Percentiles rank a stretch among this genome's conserved stretches.
These are phyloP conservation scores for Glarea lozoyensis DNA, from an alignment of 495 filamentous ascomycete genomes.

Conservation along the genomic window DNA sequence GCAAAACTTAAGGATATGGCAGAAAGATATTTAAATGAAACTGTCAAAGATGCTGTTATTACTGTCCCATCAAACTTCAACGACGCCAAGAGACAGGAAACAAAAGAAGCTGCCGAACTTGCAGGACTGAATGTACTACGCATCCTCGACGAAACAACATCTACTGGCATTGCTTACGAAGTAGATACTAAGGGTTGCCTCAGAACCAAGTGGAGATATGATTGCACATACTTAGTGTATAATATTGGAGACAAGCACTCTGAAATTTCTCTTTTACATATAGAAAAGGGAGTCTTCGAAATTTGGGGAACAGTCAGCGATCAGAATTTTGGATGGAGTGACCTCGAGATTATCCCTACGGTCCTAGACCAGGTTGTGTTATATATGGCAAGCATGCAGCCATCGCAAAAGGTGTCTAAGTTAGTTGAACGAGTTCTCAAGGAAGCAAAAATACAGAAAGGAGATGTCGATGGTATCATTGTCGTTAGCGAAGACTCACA, in stretches of 20 bases:
- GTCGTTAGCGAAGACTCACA: constrained; percentile 82
- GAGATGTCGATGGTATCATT: constrained; percentile 75
- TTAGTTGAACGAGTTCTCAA: constrained; percentile 91
- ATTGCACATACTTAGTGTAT: not conserved
- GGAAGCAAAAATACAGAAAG: constrained; percentile 80
- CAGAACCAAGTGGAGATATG: constrained; percentile 46
- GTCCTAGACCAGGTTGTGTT: not conserved
- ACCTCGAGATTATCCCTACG: not conserved
- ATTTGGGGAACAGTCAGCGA: not conserved
- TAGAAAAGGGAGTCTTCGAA: not conserved
- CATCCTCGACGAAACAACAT: constrained; percentile 86
- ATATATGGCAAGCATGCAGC: not conserved
- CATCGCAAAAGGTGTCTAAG: constrained; percentile 46
- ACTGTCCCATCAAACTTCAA: constrained; percentile 97
- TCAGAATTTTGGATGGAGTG: not conserved
- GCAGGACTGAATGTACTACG: constrained; percentile 89
- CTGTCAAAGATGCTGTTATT: constrained; percentile 88
- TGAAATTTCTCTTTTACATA: not conserved
- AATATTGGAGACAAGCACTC: not conserved
- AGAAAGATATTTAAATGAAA: constrained; percentile 82
- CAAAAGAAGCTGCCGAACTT: constrained; percentile 88
- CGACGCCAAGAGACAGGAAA: constrained; percentile 90
- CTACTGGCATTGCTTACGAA: constrained; percentile 75
- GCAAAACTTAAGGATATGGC: constrained; percentile 94
- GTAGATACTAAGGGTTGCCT: constrained; percentile 64